A percentile compares a stretch with the other conserved stretches of the same genome.
phyloP scores from a whole-genome alignment of 805 yeast genomes.

The Yamadazyma nakazawae region DNA sequence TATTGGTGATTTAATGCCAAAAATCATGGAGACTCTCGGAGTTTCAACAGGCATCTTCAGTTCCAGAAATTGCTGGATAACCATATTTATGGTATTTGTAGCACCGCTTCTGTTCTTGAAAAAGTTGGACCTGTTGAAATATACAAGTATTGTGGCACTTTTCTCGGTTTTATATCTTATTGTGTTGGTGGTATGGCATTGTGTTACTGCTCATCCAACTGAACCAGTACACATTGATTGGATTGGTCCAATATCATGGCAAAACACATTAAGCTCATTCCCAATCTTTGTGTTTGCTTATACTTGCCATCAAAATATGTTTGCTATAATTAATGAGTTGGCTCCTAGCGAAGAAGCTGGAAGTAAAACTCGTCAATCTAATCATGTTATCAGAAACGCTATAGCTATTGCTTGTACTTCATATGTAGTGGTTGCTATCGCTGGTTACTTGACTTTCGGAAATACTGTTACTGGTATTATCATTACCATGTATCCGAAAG shows the following conservation, averaged over 20 bases:
- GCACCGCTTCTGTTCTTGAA: conserved; percentile 63
- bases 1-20: conserved; percentile 75
- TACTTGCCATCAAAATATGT: conserved; percentile 80
- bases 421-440: conserved; percentile 61
- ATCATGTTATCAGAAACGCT: conserved; percentile 52
- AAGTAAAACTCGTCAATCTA: conserved; percentile 43
- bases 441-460: conserved; percentile 79
- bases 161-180: conserved; percentile 63
- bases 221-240: conserved; percentile 16
- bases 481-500: conserved; percentile 60
- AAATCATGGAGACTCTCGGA: conserved; percentile 40
- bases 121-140: conserved; percentile 64
- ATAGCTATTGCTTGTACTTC: conserved; percentile 51
- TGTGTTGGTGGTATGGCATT: conserved; percentile 49
- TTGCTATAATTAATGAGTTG: conserved; percentile 71
- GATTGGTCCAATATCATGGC: conserved; percentile 41
- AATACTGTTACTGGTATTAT: conserved; percentile 61
- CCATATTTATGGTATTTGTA: conserved; percentile 46
- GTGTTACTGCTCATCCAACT: conserved; percentile 25
- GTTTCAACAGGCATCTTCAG: conserved; percentile 23
- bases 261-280: conserved; percentile 53
- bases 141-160: conserved; percentile 68
- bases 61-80: conserved; percentile 51
- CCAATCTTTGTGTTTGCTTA: conserved; percentile 77
- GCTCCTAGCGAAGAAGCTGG: conserved; percentile 33